Evolutionary conservation across 352 stramenopile genomes (phyloP), one percentile per base, ranked within the genome.

Genomic region (Phytophthora nicotianae): DNA sequence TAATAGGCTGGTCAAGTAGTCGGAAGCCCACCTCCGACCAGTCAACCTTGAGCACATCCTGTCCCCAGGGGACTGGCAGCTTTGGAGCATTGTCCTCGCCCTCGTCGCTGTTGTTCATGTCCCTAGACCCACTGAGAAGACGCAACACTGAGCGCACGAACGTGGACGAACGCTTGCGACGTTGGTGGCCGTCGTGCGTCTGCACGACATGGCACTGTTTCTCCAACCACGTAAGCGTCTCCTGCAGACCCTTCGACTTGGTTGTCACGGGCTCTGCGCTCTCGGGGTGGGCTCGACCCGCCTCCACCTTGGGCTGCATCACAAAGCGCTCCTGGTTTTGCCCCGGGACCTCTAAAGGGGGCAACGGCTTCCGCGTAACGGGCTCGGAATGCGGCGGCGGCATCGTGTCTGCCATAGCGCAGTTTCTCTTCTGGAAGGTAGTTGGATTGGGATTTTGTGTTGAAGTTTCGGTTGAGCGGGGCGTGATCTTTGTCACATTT

Each of bases 141-240:
- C 57, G 67, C 23, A 90, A 58, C 50, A 90, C 71, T 0, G 79
- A 88, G 23, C 67, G 64, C 59, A 92, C 80, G 59, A 92, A 90
- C 14, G 74, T 77, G 42, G 75, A 78, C 61, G 73, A 84, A 14
- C 72, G 81, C 35, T 79, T 73, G 11, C 68, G 52, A n/a, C 70
- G 75, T 37, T 79, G 74, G 32, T 83, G 74, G 24, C 59, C 70
- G 8, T 55, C 45, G 2, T 70, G 53, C 10, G 71, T 32, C 26
- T 72, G 54, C 17, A 68, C 63, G 45, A 68, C 54, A 9, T 83
- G 62, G 50, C 80, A 72, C 54, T 89, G 77, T 50, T 80, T 74
- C 60, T 90, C 83, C 11, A 92, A 75, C 83, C 83, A 91, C 43
- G 68, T 69, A 48, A 91, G 84, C 51, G 83, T 91, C 41, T 90